A percentile compares a stretch with the other conserved stretches of the same genome.
Evolutionary conservation across 2,329 filamentous ascomycete species (phyloP).

Genomic region (Pezizomycotina sp.): DNA sequence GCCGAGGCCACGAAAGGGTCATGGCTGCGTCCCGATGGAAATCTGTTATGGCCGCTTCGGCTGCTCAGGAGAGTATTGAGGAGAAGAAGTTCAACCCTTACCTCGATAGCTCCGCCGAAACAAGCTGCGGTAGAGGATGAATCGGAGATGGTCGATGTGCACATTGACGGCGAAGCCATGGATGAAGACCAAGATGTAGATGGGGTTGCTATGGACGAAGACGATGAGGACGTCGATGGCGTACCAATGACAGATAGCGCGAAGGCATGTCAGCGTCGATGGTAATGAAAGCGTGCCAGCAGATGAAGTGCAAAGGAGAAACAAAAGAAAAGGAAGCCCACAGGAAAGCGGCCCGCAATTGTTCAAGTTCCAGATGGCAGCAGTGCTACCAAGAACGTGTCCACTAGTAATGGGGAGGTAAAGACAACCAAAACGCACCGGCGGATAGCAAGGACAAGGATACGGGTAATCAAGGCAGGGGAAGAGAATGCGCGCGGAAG

Average conservation of each 20-base stretch:
- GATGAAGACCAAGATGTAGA: constrained; percentile 19
- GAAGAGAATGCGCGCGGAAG: constrained; percentile 57
- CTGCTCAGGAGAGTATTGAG: constrained; percentile 24
- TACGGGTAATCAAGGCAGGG: constrained; percentile 29
- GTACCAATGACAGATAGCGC: constrained; percentile 26
- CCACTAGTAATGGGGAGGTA: constrained; percentile 21
- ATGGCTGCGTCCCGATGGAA: constrained; percentile 7
- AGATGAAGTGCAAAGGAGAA: constrained; percentile 33
- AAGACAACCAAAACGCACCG: constrained; percentile 19
- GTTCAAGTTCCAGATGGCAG: constrained; percentile 29
- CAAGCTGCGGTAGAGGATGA: constrained; percentile 35
- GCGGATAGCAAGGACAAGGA: constrained; percentile 24
- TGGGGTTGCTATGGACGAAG: constrained; percentile 24
- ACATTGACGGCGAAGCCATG: constrained; percentile 24
- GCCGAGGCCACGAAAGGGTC: constrained; percentile 3
- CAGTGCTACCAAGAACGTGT: constrained; percentile 20
- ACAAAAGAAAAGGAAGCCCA: constrained; percentile 34
- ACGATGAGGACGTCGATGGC: constrained; percentile 29
- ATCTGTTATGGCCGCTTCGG: constrained; percentile 12
- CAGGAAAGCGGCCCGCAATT: constrained; percentile 31
- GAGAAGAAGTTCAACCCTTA: constrained; percentile 31
- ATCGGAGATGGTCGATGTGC: constrained; percentile 24
- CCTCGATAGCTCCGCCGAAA: constrained; percentile 30
- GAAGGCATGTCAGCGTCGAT: constrained; percentile 27
- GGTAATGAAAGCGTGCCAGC: constrained; percentile 33